phyloP scores from a whole-genome alignment of 2,329 filamentous ascomycete genomes.

The Ascochyta pisi region DNA sequence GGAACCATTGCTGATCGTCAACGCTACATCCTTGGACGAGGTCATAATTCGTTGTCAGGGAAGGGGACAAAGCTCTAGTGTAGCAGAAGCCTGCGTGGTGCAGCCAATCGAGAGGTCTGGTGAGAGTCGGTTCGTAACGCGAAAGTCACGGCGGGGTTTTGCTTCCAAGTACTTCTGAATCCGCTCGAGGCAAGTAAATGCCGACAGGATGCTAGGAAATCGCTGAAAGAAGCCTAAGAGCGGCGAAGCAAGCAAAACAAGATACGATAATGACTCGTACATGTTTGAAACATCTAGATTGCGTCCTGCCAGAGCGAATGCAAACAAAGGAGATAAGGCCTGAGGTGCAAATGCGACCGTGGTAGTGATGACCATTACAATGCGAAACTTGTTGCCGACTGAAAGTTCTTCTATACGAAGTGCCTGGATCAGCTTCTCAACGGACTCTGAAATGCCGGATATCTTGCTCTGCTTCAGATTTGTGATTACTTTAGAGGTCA shows the following conservation, averaged over 20 bases:
- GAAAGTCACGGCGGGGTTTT: constrained; percentile 5
- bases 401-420: constrained; percentile 47
- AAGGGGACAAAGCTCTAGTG: neutral
- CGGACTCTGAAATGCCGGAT: constrained; percentile 42
- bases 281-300: neutral
- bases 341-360: neutral
- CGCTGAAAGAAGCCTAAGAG: neutral
- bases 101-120: too few species aligned
- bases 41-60: too few species aligned
- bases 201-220: neutral
- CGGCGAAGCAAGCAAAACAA: constrained; percentile 1
- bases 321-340: neutral
- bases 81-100: too few species aligned
- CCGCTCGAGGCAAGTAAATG: neutral
- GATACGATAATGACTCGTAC: constrained; percentile 8
- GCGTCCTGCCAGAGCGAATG: neutral
- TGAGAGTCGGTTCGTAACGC: neutral
- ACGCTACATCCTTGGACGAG: neutral
- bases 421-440: constrained; percentile 43
- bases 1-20: neutral
- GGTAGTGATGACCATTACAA: neutral
- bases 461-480: constrained; percentile 52
- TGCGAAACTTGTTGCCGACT: neutral
- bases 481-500: constrained; percentile 39
- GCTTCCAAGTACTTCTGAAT: constrained; percentile 3